Evolutionary conservation across 495 filamentous ascomycete genomes (phyloP), one percentile per base, ranked within the genome.

Genomic region (Lasiosphaeriaceae sp.): DNA sequence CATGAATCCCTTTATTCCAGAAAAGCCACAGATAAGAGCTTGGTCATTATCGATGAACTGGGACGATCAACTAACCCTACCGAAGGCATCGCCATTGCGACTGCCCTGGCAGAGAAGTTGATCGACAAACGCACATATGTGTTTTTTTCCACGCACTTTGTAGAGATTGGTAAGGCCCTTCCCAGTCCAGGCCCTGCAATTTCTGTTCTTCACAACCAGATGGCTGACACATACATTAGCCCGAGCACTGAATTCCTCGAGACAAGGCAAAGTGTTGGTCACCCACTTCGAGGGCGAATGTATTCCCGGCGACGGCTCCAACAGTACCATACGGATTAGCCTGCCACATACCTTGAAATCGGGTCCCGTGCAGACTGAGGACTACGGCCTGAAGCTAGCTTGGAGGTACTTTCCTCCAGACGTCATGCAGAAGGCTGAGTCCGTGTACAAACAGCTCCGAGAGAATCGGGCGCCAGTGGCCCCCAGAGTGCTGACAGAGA

Each of bases 111-210:
- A 3, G 94, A 97, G 75, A 88, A 89, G 1, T 74, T 98, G 17
- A 80, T 98, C 11, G 78, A 89, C 31, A 92, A 83, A 55, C 77
- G 81, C 51, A 81, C 90, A 0, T 73, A 90, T 2, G 83, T 97
- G 6, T 96, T 91, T 86, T 98, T 97, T 66, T 90, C 85, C 20
- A 97, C 94, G 0, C 94, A 98, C 67, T 97, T 97, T 64, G 80
- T 80, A 37, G 88, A 96, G 62, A 78, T 98, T 5, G 66, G 79
- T 80, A 72, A 52, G 74, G 45, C 7, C 39, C 12, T 16, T 11
- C 14, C 39, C 34, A 37, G 14, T 14, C 34, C 34, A 37, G 8
- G 34, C 34, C 34, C 34, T 14, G n/a, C n/a, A n/a, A n/a, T 14
- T 37, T 14, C 34, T 20, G 31, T 2, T 19, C 24, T 22, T 11